Evolutionary conservation across 2,329 filamentous ascomycete species (phyloP), one percentile per base, ranked within the genome.

Genomic region (Fusarium armeniacum): DNA sequence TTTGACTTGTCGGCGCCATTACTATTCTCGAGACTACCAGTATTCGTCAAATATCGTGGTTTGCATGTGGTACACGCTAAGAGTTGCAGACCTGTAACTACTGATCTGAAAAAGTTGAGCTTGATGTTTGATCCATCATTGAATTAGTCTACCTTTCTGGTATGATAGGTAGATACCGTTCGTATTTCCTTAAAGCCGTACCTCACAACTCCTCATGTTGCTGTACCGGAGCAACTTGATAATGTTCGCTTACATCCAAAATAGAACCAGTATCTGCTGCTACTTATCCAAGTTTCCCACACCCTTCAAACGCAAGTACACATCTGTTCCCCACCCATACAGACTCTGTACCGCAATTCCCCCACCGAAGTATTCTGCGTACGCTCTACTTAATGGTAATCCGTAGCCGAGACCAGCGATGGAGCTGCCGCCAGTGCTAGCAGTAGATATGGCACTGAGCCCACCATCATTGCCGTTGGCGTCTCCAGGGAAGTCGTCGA

Each of bases 281-380:
- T 72, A 70, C 45, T 72, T 74, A 62, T 82, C 78, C 58, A 89
- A 84, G 69, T 83, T 87, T 12, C 86, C 88, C 10, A 90, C 86
- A 4, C 88, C 88, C 76, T 90, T 89, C 43, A 92, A 78, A 50
- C 87, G 81, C 47, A 92, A 77, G 73, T 91, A 92, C 2, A 92
- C 90, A 75, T 92, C 89, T 8, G 88, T 89, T 6, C 88, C 96
- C 96, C 96, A 99, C 6, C 96, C 95, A 83, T 93, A 96, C 47
- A 98, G 81, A 78, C 93, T 98, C 84, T 99, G 95, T n/a, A 99
- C 90, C 6, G 90, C 90, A 62, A 99, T 96, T 4, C 94, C 94
- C 1, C 96, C 96, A 3, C 96, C 96, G 83, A 99, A 99, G 76
- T 98, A 99, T 82, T 99, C 95, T 1, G 96, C 96, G 77, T 99